These are phyloP conservation scores for Leucosporidium yakuticum DNA, from an alignment of 768 basidiomycete species.

Conservation along the genomic window DNA sequence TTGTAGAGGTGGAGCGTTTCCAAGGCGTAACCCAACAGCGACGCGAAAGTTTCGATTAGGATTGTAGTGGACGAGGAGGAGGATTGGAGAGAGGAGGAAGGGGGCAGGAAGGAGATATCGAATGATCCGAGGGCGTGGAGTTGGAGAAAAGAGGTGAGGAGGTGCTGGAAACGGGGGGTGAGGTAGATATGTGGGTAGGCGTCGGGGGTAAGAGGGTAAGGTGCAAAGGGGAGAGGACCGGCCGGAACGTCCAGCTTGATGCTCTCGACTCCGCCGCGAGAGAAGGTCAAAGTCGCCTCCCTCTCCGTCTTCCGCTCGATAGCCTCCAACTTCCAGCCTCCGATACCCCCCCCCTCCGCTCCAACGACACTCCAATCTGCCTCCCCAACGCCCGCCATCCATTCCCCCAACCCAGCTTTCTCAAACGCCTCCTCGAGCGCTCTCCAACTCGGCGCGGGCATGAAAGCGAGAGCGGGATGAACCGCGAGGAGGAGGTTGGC, in stretches of 20 bases:
- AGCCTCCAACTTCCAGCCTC: constrained; percentile 3
- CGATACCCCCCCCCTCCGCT: neutral
- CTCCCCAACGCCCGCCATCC: constrained; percentile 4
- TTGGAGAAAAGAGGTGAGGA: constrained; percentile 25
- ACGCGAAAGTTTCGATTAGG: constrained; percentile 16
- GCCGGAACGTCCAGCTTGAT: constrained; percentile 2
- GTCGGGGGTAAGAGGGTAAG: constrained; percentile 8
- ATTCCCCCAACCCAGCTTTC: neutral
- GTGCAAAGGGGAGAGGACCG: constrained; percentile 3
- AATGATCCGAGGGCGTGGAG: constrained; percentile 16
- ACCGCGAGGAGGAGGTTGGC: constrained; percentile 12
- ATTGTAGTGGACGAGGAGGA: constrained; percentile 24
- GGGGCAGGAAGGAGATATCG: constrained; percentile 27
- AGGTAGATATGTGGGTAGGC: constrained; percentile 1
- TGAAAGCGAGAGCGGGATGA: constrained; percentile 17
- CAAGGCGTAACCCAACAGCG: constrained; percentile 20
- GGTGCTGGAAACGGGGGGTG: constrained; percentile 21
- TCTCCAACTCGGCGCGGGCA: neutral
- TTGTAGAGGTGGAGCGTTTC: constrained; percentile 27
- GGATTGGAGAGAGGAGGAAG: neutral
- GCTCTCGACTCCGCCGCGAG: neutral
- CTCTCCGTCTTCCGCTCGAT: neutral
- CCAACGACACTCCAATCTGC: neutral
- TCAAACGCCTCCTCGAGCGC: constrained; percentile 8
- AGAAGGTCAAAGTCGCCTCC: constrained; percentile 11